phyloP scores from a whole-genome alignment of 1,139 yeast genomes.

The Blastobotrys malaysiensis region DNA sequence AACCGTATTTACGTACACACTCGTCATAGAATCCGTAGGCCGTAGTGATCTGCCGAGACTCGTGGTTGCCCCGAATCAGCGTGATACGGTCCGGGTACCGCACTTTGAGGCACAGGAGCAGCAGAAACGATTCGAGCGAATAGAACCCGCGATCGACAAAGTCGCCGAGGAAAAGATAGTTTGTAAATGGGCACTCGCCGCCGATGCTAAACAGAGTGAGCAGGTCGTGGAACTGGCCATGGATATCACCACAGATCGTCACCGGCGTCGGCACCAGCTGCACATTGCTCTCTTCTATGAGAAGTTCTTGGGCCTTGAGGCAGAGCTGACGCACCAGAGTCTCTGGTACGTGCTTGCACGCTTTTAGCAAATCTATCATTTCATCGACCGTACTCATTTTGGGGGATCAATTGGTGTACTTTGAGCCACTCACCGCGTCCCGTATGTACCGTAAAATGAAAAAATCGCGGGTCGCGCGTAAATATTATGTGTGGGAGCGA shows the following conservation, averaged over 20 bases:
- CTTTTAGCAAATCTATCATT: slow-evolving; percentile 51
- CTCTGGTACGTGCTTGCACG: slow-evolving; percentile 81
- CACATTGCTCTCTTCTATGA: slow-evolving; percentile 86
- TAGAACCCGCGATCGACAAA: slow-evolving; percentile 96
- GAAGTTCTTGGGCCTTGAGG: slow-evolving; percentile 79
- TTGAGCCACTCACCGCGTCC: not conserved
- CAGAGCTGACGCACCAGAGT: slow-evolving; percentile 76
- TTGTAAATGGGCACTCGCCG: slow-evolving; percentile 76
- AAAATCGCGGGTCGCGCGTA: slow-evolving; percentile 2
- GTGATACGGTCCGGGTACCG: slow-evolving; percentile 95
- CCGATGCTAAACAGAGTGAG: slow-evolving; percentile 77
- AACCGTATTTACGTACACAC: slow-evolving; percentile 88
- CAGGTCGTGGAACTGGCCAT: slow-evolving; percentile 93
- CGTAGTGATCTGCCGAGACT: slow-evolving; percentile 94
- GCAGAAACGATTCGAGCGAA: slow-evolving; percentile 79
- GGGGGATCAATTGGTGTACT: not conserved
- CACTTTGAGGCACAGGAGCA: slow-evolving; percentile 72
- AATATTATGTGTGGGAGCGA: not conserved
- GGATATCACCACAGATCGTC: slow-evolving; percentile 95
- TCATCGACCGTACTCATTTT: slow-evolving; percentile 29
- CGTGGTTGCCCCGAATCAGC: slow-evolving; percentile 92
- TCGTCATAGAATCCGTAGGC: slow-evolving; percentile 98
- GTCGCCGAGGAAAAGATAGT: slow-evolving; percentile 72
- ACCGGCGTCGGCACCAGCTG: slow-evolving; percentile 96
- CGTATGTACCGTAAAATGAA: not conserved